Evolutionary conservation across 257 asterid species (phyloP).

Genomic region (Solanum clarkiae): DNA sequence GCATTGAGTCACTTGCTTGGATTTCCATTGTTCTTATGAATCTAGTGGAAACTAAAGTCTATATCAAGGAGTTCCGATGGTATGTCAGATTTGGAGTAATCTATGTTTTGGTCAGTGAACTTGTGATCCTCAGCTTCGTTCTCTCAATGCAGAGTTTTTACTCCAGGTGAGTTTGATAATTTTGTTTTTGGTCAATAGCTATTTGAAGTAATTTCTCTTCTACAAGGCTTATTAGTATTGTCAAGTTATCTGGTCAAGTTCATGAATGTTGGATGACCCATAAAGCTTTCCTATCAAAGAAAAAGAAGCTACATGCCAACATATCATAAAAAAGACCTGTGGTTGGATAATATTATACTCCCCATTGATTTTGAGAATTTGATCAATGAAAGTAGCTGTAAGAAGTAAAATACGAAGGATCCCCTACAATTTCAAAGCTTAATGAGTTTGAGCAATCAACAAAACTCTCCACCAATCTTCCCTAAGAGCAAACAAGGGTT

Average conservation of each 20-base stretch:
- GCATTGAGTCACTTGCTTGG: conserved; percentile 56
- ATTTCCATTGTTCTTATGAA: conserved; percentile 53
- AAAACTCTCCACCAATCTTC: background rate
- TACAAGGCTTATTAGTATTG: background rate
- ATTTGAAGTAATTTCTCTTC: background rate
- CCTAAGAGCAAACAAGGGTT: background rate
- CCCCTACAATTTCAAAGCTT: background rate
- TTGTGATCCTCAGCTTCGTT: conserved; percentile 46
- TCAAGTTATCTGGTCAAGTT: background rate
- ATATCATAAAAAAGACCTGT: background rate
- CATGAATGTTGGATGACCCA: background rate
- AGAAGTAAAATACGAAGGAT: background rate
- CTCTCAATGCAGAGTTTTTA: conserved; percentile 41
- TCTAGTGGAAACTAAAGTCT: conserved; percentile 50
- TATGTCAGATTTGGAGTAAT: conserved; percentile 60
- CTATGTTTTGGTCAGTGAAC: conserved; percentile 63
- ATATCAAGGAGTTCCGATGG: conserved; percentile 76
- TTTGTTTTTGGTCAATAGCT: background rate
- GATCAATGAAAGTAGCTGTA: background rate
- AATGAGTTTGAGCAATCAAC: background rate
- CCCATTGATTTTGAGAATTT: background rate
- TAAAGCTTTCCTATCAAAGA: background rate
- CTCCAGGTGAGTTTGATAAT: conserved; percentile 25
- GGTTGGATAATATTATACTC: background rate
- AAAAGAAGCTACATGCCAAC: background rate